Evolutionary conservation across 192 early-diverging fungal species (phyloP), one percentile per base, ranked within the genome.

Genomic region (Geranomyces variabilis): DNA sequence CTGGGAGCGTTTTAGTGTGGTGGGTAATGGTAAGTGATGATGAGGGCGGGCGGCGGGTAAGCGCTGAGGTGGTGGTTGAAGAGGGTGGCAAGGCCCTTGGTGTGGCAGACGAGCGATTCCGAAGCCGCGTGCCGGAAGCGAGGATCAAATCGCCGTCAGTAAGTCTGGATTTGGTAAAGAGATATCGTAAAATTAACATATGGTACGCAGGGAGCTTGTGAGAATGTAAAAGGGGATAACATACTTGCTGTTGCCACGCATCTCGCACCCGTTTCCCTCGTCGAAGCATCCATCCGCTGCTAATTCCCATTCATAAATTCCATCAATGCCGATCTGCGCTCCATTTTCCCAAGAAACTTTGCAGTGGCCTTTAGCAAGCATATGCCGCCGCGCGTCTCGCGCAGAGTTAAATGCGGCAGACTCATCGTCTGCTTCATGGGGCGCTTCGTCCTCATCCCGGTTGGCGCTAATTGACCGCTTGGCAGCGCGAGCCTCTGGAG

Each of bases 351-450:
- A 65, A 36, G 45, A 65, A 5, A 65, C 63, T 22, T 65, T 65
- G 63, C 63, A 65, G 45, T 65, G 63, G 8, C 63, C 63, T 47
- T 65, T 65, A 5, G 63, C 63, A 7, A 65, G 30, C 63, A 65
- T 65, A 36, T 65, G 63, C 13, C 63, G 33, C 15, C 63, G 63
- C 13, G 63, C 63, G 29, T 65, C 63, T 7, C 30, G 33, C 15
- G 63, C 17, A 46, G 63, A 46, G 36, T 41, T 5, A 21, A 65
- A 65, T 14, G 63, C 59, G 4, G 28, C n/a, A 9, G 36, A 41
- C 29, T 28, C 14, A 12, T 34, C 58, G 58, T 28, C 24, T 8
- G 17, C 58, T 2, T 28, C 58, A 8, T 7, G 4, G 19, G 4
- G 15, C 21, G 17, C 58, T 6, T 7, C 21, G 63, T 65, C 41